phyloP scores from a whole-genome alignment of 2,329 filamentous ascomycete species.

The Pyrenochaeta sp. region DNA sequence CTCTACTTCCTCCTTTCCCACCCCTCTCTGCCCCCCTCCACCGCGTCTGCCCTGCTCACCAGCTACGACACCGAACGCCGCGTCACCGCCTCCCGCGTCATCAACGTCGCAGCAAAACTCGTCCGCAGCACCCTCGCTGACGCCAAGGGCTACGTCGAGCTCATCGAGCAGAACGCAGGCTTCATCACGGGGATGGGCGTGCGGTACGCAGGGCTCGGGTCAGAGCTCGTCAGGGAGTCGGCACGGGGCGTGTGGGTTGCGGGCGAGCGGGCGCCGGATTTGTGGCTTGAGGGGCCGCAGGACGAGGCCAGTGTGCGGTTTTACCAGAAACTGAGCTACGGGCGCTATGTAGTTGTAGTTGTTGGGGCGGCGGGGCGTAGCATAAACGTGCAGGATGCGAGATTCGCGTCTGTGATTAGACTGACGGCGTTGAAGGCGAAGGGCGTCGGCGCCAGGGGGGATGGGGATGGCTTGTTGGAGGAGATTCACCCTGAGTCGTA shows the following conservation, averaged over 20 bases:
- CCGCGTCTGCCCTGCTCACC: slow-evolving; percentile 29
- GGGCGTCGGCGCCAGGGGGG: slow-evolving; percentile 1
- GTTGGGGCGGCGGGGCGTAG: neutral
- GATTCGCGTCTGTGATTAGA: slow-evolving; percentile 5
- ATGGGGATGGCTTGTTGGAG: neutral
- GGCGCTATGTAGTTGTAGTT: slow-evolving; percentile 13
- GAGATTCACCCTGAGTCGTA: neutral
- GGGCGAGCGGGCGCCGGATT: slow-evolving; percentile 39
- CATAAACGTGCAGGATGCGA: neutral
- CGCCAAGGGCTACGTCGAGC: slow-evolving; percentile 57
- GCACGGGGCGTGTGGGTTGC: slow-evolving; percentile 39
- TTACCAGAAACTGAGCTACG: slow-evolving; percentile 15
- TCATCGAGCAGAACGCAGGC: slow-evolving; percentile 57
- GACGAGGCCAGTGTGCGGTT: neutral
- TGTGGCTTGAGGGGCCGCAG: slow-evolving; percentile 10
- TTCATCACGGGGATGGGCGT: slow-evolving; percentile 60
- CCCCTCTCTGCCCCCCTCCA: slow-evolving; percentile 1
- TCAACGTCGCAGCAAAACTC: slow-evolving; percentile 56
- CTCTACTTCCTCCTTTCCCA: slow-evolving; percentile 11
- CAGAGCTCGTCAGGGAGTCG: slow-evolving; percentile 46
- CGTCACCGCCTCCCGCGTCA: slow-evolving; percentile 39
- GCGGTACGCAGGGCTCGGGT: slow-evolving; percentile 47
- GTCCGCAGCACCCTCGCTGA: slow-evolving; percentile 56
- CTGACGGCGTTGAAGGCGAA: slow-evolving; percentile 4
- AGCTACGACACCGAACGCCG: slow-evolving; percentile 45